phyloP scores from a whole-genome alignment of 371 early-diverging fungal species.

The Rhizopus arrhizus region DNA sequence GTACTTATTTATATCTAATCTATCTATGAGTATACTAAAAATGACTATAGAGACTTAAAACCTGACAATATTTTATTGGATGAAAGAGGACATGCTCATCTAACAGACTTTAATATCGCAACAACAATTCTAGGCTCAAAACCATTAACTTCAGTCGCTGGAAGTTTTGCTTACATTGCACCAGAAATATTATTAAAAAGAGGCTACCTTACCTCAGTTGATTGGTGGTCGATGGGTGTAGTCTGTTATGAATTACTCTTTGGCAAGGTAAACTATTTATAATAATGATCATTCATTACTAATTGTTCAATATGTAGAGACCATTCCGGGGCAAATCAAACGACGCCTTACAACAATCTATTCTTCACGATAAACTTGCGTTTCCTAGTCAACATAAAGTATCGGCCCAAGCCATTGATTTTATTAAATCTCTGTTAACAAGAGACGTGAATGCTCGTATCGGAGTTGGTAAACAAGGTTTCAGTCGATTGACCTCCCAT shows the following conservation, averaged over 20 bases:
- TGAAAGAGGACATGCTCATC: conserved; percentile 80
- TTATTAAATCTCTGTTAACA: conserved; percentile 58
- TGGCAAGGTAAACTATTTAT: conserved; percentile 51
- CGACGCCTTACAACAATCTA: conserved; percentile 70
- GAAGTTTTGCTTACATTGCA: conserved; percentile 80
- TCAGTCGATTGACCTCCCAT: conserved; percentile 56
- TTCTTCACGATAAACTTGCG: conserved; percentile 57
- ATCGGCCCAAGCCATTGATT: conserved; percentile 60
- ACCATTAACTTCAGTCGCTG: conserved; percentile 72
- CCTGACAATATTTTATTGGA: conserved; percentile 94
- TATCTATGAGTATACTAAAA: too few relatives aligned
- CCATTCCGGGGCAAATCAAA: conserved; percentile 86
- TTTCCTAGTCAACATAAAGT: conserved; percentile 62
- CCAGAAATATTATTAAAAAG: conserved; percentile 76
- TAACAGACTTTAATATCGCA: conserved; percentile 92
- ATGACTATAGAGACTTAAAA: conserved; percentile 73
- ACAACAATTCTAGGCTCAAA: conserved; percentile 34
- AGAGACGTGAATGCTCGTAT: conserved; percentile 62
- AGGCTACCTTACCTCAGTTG: conserved; percentile 72
- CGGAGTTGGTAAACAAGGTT: conserved; percentile 60
- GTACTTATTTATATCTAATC: conserved; percentile 5
- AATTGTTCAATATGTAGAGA: conserved; percentile 47
- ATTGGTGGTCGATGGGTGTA: conserved; percentile 93
- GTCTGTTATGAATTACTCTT: conserved; percentile 63
- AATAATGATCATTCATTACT: conserved; percentile 60